Base-by-base conservation (phyloP, 2,329 filamentous ascomycete genomes). In the Westerdykella ornata region DNA sequence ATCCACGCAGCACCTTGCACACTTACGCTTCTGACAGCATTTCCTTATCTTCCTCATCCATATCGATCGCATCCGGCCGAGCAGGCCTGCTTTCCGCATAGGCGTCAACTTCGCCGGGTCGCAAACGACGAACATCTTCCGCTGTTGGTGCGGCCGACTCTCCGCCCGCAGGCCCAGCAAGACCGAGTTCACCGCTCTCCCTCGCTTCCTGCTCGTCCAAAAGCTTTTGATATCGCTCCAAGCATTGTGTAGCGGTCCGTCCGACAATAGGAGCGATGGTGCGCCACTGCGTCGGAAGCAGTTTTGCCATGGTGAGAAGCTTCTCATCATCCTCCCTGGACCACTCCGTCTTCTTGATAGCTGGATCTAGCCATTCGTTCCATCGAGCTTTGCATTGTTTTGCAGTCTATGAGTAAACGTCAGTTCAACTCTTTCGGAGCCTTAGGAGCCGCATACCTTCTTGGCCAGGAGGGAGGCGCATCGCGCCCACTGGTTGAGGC, bases 361-460 rank as follows among this genome's bases (percentile, higher is more conserved):
- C 87, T 15, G 92, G 92, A 63, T 98, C 92, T 53, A 98, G 79
- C 90, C 92, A 98, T 77, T 98, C 90, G 65, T 84, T 82, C 92
- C 92, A 98, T 72, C 92, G 79, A 46, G 92, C 90, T 72, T 98
- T 98, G 80, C 92, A 98, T 72, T 98, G 92, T 72, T 98, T 98
- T 38, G 92, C 83, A 22, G 92, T 97, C 48, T 26, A 9, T 11
- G 12, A 26, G 22, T 26, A 4, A 26, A 26, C 2, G 22, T 26
- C 12, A 26, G 22, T 26, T 4, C 7, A 26, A 2, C 8, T 26
- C 22, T 4, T 4, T 11, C 22, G 12, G 7, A 26, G 22, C 12
- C 22, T 26, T 26, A 11, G 8, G 12, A 11, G 22, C 22, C 12
- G 3, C 22, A 26, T 26, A 26, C 22, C 70, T 98, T 98, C 61